Base-by-base conservation (phyloP, 2,329 filamentous ascomycete species). In the Rasamsonia emersonii region DNA sequence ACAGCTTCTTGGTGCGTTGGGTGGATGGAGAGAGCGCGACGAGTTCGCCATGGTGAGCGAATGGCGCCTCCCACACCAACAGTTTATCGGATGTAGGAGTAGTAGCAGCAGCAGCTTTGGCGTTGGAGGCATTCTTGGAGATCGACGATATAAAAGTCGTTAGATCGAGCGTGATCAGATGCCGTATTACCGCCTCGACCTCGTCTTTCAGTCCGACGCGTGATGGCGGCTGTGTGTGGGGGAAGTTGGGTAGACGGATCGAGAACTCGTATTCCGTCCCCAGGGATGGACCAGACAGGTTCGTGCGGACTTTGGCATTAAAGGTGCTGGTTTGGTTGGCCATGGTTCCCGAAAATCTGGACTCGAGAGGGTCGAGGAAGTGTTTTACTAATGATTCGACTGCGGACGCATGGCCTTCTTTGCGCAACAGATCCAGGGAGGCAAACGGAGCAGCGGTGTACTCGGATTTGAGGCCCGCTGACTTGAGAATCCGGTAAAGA, bases 281-380 rank as follows among this genome's bases (percentile, higher is more conserved):
- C n/a, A 56, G 46, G 0, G 49, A 50, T 6, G 51, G 48, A 2
- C 47, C 37, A 4, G 43, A 45, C 9, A 58, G 32, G 19, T 51
- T 58, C 10, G 61, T 64, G 18, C 48, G 52, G 18, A 62, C 47
- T 24, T 42, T 52, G 21, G 67, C 52, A 15, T 44, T 55, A 35
- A 66, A 54, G 8, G 52, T 59, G 36, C 49, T 53, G 14, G 43
- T 39, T n/a, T 49, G 40, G 2, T 50, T 53, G 21, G 47, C 33
- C 23, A 71, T 47, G 2, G 47, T 45, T 7, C 60, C 51, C 2
- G 50, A 53, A 20, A 64, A 56, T 3, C 56, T 57, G 1, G 62
- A 62, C 40, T 69, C 62, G 2, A 69, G 49, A 6, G 59, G 58
- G 4, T 51, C 46, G 6, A 63, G 51, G 33, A 71, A 60, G 2